Conservation (phyloP, 768 basidiomycete species). For the Trametes coccinea region DNA sequence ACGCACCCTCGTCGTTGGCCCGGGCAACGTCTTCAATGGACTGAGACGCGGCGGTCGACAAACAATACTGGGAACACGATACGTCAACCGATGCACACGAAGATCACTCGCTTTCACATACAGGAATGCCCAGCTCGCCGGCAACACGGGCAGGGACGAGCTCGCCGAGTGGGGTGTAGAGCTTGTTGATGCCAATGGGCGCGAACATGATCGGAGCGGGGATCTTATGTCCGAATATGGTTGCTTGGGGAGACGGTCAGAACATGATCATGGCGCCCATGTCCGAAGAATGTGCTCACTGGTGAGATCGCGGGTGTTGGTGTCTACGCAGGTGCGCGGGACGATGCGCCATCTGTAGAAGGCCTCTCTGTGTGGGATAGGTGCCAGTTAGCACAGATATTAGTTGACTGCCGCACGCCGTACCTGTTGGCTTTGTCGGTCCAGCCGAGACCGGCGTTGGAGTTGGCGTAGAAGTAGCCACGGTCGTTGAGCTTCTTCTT, state of each 20-base stretch:
- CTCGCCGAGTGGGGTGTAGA: constrained; percentile 48
- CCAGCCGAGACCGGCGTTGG: constrained; percentile 53
- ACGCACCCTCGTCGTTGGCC: constrained; percentile 46
- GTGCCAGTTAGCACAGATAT: not conserved
- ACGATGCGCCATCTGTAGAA: constrained; percentile 57
- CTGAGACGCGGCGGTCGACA: constrained; percentile 52
- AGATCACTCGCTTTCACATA: constrained; percentile 21
- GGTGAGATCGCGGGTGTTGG: constrained; percentile 47
- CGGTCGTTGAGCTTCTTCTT: constrained; percentile 46
- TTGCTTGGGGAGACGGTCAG: constrained; percentile 27
- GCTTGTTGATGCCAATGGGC: constrained; percentile 56
- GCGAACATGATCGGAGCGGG: constrained; percentile 55
- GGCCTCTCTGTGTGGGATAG: constrained; percentile 39
- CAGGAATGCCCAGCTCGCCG: constrained; percentile 47
- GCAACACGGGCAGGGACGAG: constrained; percentile 48
- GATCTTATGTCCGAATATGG: constrained; percentile 48
- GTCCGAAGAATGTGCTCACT: constrained; percentile 30
- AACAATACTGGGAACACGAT: constrained; percentile 39
- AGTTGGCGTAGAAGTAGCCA: constrained; percentile 52
- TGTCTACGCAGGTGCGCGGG: constrained; percentile 57
- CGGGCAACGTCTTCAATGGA: constrained; percentile 52
- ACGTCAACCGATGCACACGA: not conserved
- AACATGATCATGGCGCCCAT: not conserved
- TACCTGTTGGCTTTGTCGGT: constrained; percentile 52
- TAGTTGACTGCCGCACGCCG: not conserved